phyloP scores from a whole-genome alignment of 1,284 basidiomycete species.

The Irpex sp. region DNA sequence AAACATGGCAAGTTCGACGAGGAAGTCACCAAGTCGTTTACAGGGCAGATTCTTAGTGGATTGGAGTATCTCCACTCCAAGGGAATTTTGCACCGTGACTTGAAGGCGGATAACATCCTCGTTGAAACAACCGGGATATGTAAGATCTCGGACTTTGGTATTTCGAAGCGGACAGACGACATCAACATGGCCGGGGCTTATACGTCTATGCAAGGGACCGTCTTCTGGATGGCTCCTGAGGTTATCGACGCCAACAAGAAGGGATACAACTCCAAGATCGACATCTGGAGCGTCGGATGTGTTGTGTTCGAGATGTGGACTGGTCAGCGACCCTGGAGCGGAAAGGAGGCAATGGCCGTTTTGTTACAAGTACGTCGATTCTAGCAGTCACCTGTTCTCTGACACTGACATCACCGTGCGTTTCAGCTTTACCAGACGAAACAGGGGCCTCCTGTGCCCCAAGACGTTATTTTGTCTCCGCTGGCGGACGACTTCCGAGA shows the following conservation, averaged over 20 bases:
- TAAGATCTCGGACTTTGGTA: conserved; percentile 99
- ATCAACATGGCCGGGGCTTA: conserved; percentile 79
- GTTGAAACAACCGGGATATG: conserved; percentile 91
- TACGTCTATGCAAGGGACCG: conserved; percentile 93
- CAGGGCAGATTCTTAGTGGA: conserved; percentile 88
- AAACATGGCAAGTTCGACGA: conserved; percentile 94
- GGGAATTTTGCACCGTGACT: conserved; percentile 92
- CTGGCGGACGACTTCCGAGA: conserved; percentile 85
- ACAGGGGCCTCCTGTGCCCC: conserved; percentile 85
- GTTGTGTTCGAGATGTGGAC: conserved; percentile 99
- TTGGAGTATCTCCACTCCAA: conserved; percentile 91
- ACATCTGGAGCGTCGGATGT: conserved; percentile 98
- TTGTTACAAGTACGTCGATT: conserved; percentile 78
- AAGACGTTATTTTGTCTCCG: conserved; percentile 71
- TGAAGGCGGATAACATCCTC: conserved; percentile 98
- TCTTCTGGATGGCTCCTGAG: conserved; percentile 99
- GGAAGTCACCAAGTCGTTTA: conserved; percentile 90
- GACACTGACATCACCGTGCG: background rate
- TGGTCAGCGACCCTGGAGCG: conserved; percentile 90
- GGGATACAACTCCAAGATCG: conserved; percentile 94
- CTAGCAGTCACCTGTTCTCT: background rate
- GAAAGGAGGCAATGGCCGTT: conserved; percentile 86
- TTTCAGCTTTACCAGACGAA: conserved; percentile 77
- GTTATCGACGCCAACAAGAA: conserved; percentile 83
- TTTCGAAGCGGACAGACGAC: conserved; percentile 87